Conservation (phyloP, 23 red algal genomes). For the Gracilariopsis chorda region DNA sequence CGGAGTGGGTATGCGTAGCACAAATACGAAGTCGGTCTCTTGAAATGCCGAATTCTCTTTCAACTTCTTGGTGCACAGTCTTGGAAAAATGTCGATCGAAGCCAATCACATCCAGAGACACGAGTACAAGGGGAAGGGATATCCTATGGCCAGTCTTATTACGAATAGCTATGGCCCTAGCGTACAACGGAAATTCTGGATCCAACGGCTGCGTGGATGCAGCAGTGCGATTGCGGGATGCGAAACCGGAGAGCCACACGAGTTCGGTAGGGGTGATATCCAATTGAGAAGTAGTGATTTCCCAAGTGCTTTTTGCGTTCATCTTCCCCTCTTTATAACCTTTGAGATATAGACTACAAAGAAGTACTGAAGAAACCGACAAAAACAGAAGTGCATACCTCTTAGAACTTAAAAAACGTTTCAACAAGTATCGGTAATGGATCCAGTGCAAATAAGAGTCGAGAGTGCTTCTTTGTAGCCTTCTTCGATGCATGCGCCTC, state of each 20-base stretch:
- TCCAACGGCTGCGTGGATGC: neutral
- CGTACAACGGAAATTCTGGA: conserved; percentile 23
- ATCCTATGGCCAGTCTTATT: neutral
- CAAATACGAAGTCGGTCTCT: conserved; percentile 15
- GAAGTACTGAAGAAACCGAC: neutral
- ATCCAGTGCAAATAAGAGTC: too few species aligned
- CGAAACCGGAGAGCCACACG: conserved; percentile 62
- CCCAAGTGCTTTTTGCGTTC: neutral
- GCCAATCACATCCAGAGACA: conserved; percentile 60
- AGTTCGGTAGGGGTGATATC: conserved; percentile 65
- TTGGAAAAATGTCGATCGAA: conserved; percentile 4
- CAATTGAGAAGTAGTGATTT: conserved; percentile 14
- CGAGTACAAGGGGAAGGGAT: conserved; percentile 38
- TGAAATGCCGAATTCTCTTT: conserved; percentile 16
- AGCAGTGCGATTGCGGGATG: conserved; percentile 45
- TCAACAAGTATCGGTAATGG: too few species aligned
- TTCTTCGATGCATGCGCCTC: too few species aligned
- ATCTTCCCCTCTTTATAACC: neutral
- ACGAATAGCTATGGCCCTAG: conserved; percentile 46
- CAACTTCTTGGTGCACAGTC: neutral
- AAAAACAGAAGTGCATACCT: too few species aligned
- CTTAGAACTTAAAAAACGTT: too few species aligned
- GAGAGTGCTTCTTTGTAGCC: too few species aligned
- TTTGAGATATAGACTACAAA: neutral
- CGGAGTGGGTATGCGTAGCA: conserved; percentile 68